A percentile compares a stretch with the other conserved stretches of the same genome.
These are phyloP conservation scores for Rutidosis leptorrhynchoides DNA, from an alignment of 129 eudicot genomes.

Conservation along the genomic window DNA sequence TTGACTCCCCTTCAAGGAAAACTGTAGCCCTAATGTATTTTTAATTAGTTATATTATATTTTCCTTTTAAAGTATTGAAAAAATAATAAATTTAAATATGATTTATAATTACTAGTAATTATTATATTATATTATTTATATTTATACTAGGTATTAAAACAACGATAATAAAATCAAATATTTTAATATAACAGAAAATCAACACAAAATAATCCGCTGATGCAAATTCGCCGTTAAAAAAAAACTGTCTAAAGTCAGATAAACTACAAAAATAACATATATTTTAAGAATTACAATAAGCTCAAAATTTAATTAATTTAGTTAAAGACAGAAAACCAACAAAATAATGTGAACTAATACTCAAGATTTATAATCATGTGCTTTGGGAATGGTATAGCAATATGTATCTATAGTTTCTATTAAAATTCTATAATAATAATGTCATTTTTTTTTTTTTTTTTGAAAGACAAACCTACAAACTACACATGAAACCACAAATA, in stretches of 20 bases:
- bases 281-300: background rate
- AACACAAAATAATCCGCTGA: background rate
- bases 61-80: too few relatives aligned
- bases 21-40: conserved; percentile 10
- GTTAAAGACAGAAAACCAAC: background rate
- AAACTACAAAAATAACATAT: background rate
- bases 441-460: too few relatives aligned
- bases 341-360: background rate
- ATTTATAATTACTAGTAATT: too few relatives aligned
- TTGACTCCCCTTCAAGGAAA: conserved; percentile 23
- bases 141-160: background rate
- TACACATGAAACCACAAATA: too few relatives aligned
- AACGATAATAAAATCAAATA: background rate
- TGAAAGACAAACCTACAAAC: too few relatives aligned
- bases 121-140: too few relatives aligned
- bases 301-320: background rate
- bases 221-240: too few relatives aligned
- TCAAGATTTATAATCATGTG: too few relatives aligned
- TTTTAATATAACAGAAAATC: conserved; percentile 2
- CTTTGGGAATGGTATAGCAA: too few relatives aligned
- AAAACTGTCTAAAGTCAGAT: background rate
- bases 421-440: too few relatives aligned
- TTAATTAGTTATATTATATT: background rate
- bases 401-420: too few relatives aligned
- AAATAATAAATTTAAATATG: too few relatives aligned